Conservation (phyloP, 2,329 filamentous ascomycete genomes). For the Ophiocordyceps camponoti-saundersi region DNA sequence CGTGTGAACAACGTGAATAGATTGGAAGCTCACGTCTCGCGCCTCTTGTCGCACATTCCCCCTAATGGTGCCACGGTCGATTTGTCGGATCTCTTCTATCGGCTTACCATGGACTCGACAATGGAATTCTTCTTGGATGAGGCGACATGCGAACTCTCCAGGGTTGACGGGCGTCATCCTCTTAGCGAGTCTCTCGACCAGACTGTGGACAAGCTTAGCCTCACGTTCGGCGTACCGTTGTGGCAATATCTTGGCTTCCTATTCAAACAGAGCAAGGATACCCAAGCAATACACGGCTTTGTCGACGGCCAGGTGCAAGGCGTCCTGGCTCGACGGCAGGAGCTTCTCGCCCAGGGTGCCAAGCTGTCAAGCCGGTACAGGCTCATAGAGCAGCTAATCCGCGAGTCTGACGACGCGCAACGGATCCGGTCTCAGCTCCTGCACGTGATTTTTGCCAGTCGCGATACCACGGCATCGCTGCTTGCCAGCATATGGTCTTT, state of each 20-base stretch:
- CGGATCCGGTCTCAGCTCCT: constrained; percentile 10
- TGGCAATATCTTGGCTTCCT: not conserved
- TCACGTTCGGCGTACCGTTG: not conserved
- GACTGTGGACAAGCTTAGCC: not conserved
- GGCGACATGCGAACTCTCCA: constrained; percentile 10
- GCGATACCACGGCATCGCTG: constrained; percentile 20
- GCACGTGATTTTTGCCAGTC: constrained; percentile 16
- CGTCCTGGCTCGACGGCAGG: not conserved
- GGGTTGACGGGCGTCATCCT: not conserved
- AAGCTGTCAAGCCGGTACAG: constrained; percentile 3
- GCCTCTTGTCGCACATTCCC: constrained; percentile 16
- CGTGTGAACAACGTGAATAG: constrained; percentile 7
- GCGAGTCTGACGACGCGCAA: constrained; percentile 1
- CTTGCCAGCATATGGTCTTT: constrained; percentile 15
- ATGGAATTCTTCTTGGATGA: constrained; percentile 42
- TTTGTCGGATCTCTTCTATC: constrained; percentile 36
- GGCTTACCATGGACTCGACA: constrained; percentile 34
- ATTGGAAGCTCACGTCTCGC: constrained; percentile 7
- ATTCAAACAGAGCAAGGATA: not conserved
- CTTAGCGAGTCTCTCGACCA: constrained; percentile 9
- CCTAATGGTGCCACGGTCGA: constrained; percentile 14
- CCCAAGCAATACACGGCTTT: not conserved
- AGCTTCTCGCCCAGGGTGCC: not conserved
- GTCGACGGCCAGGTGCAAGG: not conserved
- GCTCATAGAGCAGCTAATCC: constrained; percentile 9